Base-by-base conservation (phyloP, 768 basidiomycete genomes). In the Trametopsis cervina region DNA sequence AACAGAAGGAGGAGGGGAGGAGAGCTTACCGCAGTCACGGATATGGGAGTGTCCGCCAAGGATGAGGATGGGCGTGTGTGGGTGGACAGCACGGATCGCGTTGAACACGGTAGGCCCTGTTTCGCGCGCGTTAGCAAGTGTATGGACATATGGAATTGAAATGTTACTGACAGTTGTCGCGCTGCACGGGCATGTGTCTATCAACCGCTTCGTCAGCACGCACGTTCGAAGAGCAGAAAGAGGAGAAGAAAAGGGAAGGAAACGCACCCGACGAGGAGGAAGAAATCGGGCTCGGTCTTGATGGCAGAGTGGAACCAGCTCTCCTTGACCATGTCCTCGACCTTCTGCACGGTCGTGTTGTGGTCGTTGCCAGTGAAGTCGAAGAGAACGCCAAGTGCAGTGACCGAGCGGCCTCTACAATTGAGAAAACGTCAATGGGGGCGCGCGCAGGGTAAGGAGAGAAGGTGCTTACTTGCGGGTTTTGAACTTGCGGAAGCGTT, bases 11-110 rank as follows among this genome's bases (percentile, higher is more conserved):
- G n/a, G n/a, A n/a, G n/a, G n/a, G n/a, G n/a, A n/a, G n/a, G n/a
- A n/a, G n/a, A n/a, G 75, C 75, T 63, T 66, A 74, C 78, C 56
- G 64, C 89, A 92, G 59, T 91, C 86, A 37, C 89, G 81, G 49
- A 89, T 83, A 62, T 91, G 86, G 0, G 75, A 72, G 54, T 91
- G 89, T 70, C 83, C 85, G 51, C 92, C 92, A 38, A 94, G 81
- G 56, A 93, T 85, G 46, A 89, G 57, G 47, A 95, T 86, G 0
- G 90, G 92, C 0, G 84, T 84, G n/a, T 62, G 60, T 0, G 83
- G 75, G 61, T 92, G 91, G 1, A 83, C 69, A 5, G 71, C 69
- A 23, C 91, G 81, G 48, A 95, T 73, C 1, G 87, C 83, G 46
- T 83, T 67, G 60, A 85, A 83, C 4, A 94, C 80, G 13, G 73